Base-by-base conservation (phyloP, 148 eudicot genomes). In the Arbutus unedo region DNA sequence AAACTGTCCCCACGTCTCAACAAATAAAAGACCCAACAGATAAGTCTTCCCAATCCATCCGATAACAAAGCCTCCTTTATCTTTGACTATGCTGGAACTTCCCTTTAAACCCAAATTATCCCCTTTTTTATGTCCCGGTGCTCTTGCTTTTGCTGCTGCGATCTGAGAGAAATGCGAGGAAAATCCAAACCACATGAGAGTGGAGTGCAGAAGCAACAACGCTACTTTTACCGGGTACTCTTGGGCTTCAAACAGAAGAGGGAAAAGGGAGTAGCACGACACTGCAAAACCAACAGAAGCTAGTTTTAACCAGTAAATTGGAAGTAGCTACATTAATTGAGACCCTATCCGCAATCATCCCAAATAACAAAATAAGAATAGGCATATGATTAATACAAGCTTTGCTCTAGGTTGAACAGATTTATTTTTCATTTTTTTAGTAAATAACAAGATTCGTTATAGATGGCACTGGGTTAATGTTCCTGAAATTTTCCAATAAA, bases 201-300 rank as follows among this genome's bases (percentile, higher is more conserved):
- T 44, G 55, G 86, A 79, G 85, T 93, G 92, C 82, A 92, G 74
- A 67, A 91, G 86, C 60, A 94, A 90, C 51, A 94, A 44, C 31
- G 86, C 57, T 79, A 94, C 92, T 86, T 94, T 97, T 41, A 97
- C 89, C 10, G 96, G 98, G 87, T 94, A 97, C 84, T 97, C 99
- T 90, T 90, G 92, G 77, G 93, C 86, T 89, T 97, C 97, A 71
- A 81, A 94, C 68, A 97, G 90, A 82, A 97, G 97, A 10, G 99
- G 99, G 91, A 97, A 94, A 67, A 97, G 95, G 13, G 99, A 93
- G 88, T 97, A 97, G 88, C 89, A 89, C 0, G 95, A 89, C 75
- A 94, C 98, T 97, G 97, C 90, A 90, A 15, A 82, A 44, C 60
- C 43, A 23, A 66, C 8, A 68, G 47, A 73, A 53, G 59, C 43